phyloP scores from a whole-genome alignment of 2,329 filamentous ascomycete species.

The Colletotrichum sp. region DNA sequence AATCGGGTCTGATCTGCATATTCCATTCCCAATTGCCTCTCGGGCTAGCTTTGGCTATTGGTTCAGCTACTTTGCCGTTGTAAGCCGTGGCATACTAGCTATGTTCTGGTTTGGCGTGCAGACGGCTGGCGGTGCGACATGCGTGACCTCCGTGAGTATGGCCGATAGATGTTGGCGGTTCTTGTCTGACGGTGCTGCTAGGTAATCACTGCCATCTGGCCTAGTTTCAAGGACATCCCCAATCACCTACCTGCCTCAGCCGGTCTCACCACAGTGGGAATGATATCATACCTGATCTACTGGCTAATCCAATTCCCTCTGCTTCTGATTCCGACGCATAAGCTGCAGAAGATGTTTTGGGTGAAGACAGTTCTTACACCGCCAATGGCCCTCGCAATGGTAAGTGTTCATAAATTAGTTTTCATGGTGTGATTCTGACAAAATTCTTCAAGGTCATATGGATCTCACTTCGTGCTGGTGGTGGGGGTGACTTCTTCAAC shows the following conservation, averaged over 20 bases:
- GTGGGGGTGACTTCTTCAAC: not conserved
- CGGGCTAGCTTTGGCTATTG: conserved; percentile 46
- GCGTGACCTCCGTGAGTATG: not conserved
- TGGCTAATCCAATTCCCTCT: conserved; percentile 43
- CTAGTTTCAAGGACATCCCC: not conserved
- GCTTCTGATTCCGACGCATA: conserved; percentile 46
- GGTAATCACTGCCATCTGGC: not conserved
- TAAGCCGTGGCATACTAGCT: conserved; percentile 43
- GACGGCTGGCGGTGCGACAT: not conserved
- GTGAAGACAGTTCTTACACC: conserved; percentile 47
- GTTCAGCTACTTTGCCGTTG: conserved; percentile 37
- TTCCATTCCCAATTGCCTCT: conserved; percentile 46
- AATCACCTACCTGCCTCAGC: not conserved
- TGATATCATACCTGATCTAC: not conserved
- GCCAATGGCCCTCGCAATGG: conserved; percentile 45
- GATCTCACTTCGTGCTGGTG: not conserved
- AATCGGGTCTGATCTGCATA: conserved; percentile 34
- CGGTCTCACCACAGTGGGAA: not conserved
- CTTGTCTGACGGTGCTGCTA: not conserved
- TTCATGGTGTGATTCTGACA: not conserved
- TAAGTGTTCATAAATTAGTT: conserved; percentile 24
- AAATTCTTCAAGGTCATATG: not conserved
- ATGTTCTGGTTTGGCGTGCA: not conserved
- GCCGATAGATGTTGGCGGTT: not conserved
- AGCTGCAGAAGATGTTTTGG: conserved; percentile 46